Percentiles rank a stretch among this genome's conserved stretches.
These are phyloP conservation scores for Aspergillus cejpii DNA, from an alignment of 2,329 filamentous ascomycete species.

Conservation along the genomic window DNA sequence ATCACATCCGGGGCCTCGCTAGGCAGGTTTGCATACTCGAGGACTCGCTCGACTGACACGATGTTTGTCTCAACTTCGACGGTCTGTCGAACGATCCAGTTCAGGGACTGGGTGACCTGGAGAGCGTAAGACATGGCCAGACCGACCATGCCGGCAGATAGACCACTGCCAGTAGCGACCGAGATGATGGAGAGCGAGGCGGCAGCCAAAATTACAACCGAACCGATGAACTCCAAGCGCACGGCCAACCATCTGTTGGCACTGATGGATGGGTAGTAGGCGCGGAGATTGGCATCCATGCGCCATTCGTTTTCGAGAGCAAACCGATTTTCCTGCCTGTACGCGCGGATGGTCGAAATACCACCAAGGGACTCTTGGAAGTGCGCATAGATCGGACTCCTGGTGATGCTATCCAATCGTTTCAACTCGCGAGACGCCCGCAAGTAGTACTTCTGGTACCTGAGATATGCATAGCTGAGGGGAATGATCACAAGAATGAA, in stretches of 20 bases:
- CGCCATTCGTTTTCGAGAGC: constrained; percentile 94
- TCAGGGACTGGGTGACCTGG: constrained; percentile 92
- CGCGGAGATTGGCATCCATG: constrained; percentile 86
- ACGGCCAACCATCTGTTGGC: constrained; percentile 92
- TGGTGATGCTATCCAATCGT: constrained; percentile 86
- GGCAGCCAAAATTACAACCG: constrained; percentile 80
- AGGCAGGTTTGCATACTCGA: constrained; percentile 87
- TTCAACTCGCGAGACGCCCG: constrained; percentile 94
- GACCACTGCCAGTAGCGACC: constrained; percentile 58
- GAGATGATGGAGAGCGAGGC: constrained; percentile 77
- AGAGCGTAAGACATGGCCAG: constrained; percentile 94
- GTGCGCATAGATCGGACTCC: constrained; percentile 94
- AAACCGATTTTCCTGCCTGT: constrained; percentile 81
- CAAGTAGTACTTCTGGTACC: constrained; percentile 94
- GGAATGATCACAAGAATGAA: constrained; percentile 79
- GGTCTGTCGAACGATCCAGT: constrained; percentile 98
- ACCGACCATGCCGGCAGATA: constrained; percentile 73
- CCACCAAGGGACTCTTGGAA: constrained; percentile 96
- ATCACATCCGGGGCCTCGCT: constrained; percentile 94
- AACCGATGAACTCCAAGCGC: constrained; percentile 90
- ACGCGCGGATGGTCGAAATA: constrained; percentile 90
- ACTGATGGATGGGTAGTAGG: constrained; percentile 93
- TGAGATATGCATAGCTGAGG: constrained; percentile 73
- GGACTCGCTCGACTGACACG: constrained; percentile 92
- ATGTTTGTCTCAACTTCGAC: constrained; percentile 99